Percentiles rank a stretch among this genome's conserved stretches.
These are phyloP conservation scores for Nitzschia palea DNA, from an alignment of 108 stramenopile species.

Conservation along the genomic window DNA sequence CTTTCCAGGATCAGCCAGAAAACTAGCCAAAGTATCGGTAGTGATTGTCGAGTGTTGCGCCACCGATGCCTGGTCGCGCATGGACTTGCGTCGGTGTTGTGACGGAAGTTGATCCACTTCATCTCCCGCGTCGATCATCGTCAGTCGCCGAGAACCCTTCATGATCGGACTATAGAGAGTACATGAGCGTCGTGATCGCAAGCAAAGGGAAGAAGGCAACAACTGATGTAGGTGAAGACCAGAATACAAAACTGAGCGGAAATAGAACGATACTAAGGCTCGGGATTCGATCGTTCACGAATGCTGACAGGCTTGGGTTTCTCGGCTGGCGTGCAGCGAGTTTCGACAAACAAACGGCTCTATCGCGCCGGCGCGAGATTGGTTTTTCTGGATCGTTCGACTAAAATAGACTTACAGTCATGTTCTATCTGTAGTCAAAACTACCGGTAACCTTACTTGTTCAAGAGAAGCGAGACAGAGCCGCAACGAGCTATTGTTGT, in stretches of 20 bases:
- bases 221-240: background rate
- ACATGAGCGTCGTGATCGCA: too few relatives aligned
- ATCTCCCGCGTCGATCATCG: background rate
- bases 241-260: background rate
- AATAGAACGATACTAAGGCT: background rate
- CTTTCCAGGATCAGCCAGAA: constrained; percentile 4
- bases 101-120: background rate
- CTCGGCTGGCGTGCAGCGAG: too few relatives aligned
- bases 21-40: constrained; percentile 26
- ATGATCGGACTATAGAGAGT: background rate
- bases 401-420: too few relatives aligned
- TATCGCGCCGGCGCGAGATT: background rate
- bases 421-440: too few relatives aligned
- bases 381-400: too few relatives aligned
- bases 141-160: background rate
- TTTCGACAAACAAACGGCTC: too few relatives aligned
- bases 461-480: too few relatives aligned
- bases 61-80: constrained; percentile 1
- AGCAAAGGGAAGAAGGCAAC: background rate
- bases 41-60: constrained; percentile 11
- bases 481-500: too few relatives aligned
- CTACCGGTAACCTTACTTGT: too few relatives aligned
- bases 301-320: background rate
- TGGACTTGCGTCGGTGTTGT: background rate
- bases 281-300: background rate